Percentiles rank a stretch among this genome's conserved stretches.
These are phyloP conservation scores for Lachancea cidri DNA, from an alignment of 805 yeast species.

Conservation along the genomic window DNA sequence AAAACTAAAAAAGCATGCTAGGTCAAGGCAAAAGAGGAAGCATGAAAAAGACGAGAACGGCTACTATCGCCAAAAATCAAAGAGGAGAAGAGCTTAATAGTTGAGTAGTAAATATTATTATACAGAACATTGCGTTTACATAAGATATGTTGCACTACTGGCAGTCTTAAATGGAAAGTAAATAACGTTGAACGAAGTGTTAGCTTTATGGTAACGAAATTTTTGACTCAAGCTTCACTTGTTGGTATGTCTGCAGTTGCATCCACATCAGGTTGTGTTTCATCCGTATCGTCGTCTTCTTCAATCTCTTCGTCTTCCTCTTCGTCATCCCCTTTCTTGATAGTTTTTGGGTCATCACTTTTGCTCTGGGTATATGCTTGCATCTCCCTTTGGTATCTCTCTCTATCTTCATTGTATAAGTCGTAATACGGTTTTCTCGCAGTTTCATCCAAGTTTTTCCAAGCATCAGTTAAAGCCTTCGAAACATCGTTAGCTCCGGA, in stretches of 20 bases:
- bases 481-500: slow-evolving; percentile 64
- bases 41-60: slow-evolving; percentile 74
- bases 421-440: slow-evolving; percentile 69
- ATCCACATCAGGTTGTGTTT: slow-evolving; percentile 11
- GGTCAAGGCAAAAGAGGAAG: slow-evolving; percentile 72
- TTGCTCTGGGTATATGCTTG: slow-evolving; percentile 37
- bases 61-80: slow-evolving; percentile 60
- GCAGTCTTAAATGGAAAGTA: too few relatives aligned
- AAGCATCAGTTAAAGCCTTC: slow-evolving; percentile 73
- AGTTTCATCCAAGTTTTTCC: slow-evolving; percentile 70
- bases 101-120: not conserved
- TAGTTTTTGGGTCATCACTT: slow-evolving; percentile 14
- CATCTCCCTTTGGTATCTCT: slow-evolving; percentile 71
- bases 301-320: slow-evolving; percentile 19
- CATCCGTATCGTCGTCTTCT: slow-evolving; percentile 15
- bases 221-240: slow-evolving; percentile 4
- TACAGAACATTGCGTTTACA: not conserved
- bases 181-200: too few relatives aligned
- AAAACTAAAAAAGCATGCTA: slow-evolving; percentile 69
- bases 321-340: slow-evolving; percentile 16
- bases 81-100: slow-evolving; percentile 30
- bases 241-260: slow-evolving; percentile 8
- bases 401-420: slow-evolving; percentile 71
- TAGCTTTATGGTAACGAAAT: too few relatives aligned
- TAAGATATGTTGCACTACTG: too few relatives aligned